These are phyloP conservation scores for Sporothrix inflata DNA, from an alignment of 2,329 filamentous ascomycete genomes.

Conservation along the genomic window DNA sequence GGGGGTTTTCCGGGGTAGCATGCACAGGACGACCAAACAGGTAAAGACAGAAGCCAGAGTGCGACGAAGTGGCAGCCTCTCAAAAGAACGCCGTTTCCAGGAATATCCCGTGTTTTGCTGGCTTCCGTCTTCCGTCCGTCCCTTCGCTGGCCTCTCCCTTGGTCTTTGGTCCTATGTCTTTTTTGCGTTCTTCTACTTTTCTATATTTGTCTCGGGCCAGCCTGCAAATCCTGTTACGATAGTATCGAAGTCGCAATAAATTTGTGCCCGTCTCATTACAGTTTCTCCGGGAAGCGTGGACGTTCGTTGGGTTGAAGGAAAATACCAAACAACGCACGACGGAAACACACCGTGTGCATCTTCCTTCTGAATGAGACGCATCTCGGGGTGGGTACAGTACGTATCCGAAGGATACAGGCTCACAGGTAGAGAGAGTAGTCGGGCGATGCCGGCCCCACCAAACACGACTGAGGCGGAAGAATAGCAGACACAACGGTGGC, in stretches of 20 bases:
- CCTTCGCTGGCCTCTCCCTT: not conserved
- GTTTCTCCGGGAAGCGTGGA: not conserved
- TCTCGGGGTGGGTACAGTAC: not conserved
- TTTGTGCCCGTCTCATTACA: not conserved
- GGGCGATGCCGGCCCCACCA: constrained; percentile 25
- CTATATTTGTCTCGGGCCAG: not conserved
- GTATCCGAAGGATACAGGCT: not conserved
- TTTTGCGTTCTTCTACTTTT: not conserved
- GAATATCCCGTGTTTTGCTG: not conserved
- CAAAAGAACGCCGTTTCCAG: not conserved
- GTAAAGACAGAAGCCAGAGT: not conserved
- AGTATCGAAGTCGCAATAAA: not conserved
- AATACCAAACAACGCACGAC: not conserved
- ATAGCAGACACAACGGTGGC: not conserved
- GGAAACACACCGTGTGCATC: not conserved
- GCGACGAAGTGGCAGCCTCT: not conserved
- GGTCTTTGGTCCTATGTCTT: not conserved
- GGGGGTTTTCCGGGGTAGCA: constrained; percentile 6
- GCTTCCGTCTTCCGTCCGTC: constrained; percentile 1
- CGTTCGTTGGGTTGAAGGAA: not conserved
- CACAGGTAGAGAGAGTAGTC: not conserved
- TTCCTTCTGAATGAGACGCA: not conserved
- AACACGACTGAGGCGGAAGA: not conserved
- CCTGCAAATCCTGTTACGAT: not conserved
- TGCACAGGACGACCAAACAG: not conserved